Conservation (phyloP, 129 eudicot genomes). For the Artemisia tridentata region DNA sequence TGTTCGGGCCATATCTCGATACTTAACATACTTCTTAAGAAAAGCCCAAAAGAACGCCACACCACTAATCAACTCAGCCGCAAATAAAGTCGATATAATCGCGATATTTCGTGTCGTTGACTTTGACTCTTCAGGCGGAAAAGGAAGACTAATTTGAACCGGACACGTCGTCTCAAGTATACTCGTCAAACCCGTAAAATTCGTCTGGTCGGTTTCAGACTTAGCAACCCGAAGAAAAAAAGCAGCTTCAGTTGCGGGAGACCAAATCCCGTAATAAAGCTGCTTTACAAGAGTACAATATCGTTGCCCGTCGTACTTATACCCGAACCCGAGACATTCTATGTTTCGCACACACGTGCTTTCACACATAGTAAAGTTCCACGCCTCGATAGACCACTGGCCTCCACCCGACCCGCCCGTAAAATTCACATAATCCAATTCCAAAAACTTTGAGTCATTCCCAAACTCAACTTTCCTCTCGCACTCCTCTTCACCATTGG, state of each 20-base stretch:
- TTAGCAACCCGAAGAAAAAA: constrained; percentile 60
- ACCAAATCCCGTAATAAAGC: constrained; percentile 64
- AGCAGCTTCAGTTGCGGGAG: constrained; percentile 54
- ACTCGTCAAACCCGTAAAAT: constrained; percentile 59
- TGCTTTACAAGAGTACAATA: constrained; percentile 51
- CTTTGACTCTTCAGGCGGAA: constrained; percentile 62
- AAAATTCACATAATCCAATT: constrained; percentile 68
- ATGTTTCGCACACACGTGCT: constrained; percentile 36
- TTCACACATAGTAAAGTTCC: constrained; percentile 47
- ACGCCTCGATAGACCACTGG: not conserved
- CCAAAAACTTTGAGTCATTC: constrained; percentile 47
- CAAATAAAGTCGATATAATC: constrained; percentile 61
- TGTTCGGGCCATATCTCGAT: constrained; percentile 89
- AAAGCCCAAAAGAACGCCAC: constrained; percentile 86
- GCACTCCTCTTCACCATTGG: constrained; percentile 26
- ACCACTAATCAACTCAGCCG: constrained; percentile 79
- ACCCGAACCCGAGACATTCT: constrained; percentile 64
- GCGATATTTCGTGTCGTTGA: constrained; percentile 66
- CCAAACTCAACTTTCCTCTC: constrained; percentile 20
- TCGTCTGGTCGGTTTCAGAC: constrained; percentile 43
- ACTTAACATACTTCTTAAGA: constrained; percentile 72
- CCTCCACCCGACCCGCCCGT: constrained; percentile 48
- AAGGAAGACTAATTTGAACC: constrained; percentile 60
- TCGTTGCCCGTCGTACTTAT: constrained; percentile 54
- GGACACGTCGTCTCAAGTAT: constrained; percentile 69